phyloP scores from a whole-genome alignment of 495 filamentous ascomycete genomes.

The Penicillium waksmanii region DNA sequence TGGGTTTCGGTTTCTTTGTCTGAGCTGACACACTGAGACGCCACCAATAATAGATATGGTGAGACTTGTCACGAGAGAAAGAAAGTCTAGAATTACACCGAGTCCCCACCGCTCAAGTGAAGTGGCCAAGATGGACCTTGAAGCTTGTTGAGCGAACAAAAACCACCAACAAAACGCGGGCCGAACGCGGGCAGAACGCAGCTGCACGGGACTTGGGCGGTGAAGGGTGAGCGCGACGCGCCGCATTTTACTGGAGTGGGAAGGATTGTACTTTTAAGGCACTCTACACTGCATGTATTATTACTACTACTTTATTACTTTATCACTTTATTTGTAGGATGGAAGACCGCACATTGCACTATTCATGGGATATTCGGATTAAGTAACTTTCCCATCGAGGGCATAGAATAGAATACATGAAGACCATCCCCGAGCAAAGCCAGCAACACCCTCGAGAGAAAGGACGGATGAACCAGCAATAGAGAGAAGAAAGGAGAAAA shows the following conservation, averaged over 20 bases:
- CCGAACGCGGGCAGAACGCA: constrained; percentile 24
- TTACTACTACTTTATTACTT: neutral
- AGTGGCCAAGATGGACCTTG: neutral
- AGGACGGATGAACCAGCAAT: constrained; percentile 15
- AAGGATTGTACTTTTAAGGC: too few relatives aligned
- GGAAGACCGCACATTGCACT: neutral
- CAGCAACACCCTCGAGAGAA: constrained; percentile 17
- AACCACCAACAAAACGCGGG: constrained; percentile 25
- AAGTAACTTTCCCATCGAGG: constrained; percentile 30
- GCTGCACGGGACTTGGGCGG: constrained; percentile 18
- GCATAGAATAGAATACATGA: constrained; percentile 36
- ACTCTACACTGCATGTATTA: too few relatives aligned
- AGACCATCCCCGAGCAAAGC: constrained; percentile 28
- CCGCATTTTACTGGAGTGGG: constrained; percentile 27
- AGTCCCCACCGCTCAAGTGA: neutral
- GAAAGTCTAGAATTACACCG: neutral
- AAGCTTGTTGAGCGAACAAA: constrained; percentile 15
- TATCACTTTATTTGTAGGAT: too few relatives aligned
- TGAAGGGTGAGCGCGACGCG: constrained; percentile 26
- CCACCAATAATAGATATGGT: neutral
- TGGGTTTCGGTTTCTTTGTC: too few relatives aligned
- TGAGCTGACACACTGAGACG: neutral
- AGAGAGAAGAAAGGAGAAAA: constrained; percentile 15
- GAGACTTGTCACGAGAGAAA: neutral
- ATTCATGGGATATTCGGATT: constrained; percentile 24